Percentiles rank a stretch among this genome's conserved stretches.
Conservation (phyloP, 768 basidiomycete species). For the Hericium rajendrae region DNA sequence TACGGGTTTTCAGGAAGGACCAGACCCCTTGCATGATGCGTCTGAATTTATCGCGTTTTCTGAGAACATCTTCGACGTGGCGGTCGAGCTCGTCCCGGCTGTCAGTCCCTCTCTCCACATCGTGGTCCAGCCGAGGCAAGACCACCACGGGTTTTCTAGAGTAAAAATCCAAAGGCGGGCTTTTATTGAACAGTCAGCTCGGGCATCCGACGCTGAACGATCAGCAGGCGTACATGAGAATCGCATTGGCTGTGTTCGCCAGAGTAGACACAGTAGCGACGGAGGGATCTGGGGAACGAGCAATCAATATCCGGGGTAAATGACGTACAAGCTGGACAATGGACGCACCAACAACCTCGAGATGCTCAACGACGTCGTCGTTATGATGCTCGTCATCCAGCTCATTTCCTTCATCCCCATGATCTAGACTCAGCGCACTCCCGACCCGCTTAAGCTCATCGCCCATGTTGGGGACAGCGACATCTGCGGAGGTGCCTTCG, state of each 20-base stretch:
- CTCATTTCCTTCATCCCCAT: not conserved
- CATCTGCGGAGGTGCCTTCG: not conserved
- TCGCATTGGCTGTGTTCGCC: conserved; percentile 72
- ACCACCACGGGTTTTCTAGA: conserved; percentile 60
- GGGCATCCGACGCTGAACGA: not conserved
- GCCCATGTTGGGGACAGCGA: not conserved
- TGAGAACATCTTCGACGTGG: conserved; percentile 71
- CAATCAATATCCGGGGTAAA: conserved; percentile 1
- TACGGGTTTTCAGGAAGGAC: conserved; percentile 80
- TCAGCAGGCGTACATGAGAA: conserved; percentile 43
- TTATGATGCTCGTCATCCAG: conserved; percentile 39
- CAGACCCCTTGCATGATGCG: conserved; percentile 63
- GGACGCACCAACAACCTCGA: conserved; percentile 65
- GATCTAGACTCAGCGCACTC: not conserved
- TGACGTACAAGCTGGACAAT: not conserved
- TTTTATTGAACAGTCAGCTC: conserved; percentile 15
- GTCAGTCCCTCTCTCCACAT: conserved; percentile 28
- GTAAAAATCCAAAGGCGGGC: conserved; percentile 63
- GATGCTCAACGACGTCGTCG: conserved; percentile 74
- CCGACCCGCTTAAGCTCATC: not conserved
- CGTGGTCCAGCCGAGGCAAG: conserved; percentile 28
- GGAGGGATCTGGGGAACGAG: conserved; percentile 44
- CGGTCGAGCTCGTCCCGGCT: conserved; percentile 44
- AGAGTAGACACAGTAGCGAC: conserved; percentile 66
- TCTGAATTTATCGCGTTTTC: conserved; percentile 46